Conservation (phyloP, 2,329 filamentous ascomycete species). For the Colletotrichum sp. region DNA sequence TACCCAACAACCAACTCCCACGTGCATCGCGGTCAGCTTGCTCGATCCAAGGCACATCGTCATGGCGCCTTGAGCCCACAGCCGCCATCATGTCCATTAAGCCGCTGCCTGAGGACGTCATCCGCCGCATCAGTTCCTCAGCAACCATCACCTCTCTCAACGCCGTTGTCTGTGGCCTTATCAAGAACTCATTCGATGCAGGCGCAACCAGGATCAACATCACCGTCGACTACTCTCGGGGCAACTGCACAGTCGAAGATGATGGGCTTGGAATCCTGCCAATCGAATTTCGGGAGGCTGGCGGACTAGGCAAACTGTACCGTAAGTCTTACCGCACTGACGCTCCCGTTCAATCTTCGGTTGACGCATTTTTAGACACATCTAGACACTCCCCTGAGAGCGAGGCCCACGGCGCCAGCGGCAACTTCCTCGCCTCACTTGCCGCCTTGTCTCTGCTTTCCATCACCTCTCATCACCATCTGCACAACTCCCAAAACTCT, state of each 20-base stretch:
- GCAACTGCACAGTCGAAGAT: conserved; percentile 82
- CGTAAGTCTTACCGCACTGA: conserved; percentile 54
- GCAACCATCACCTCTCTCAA: conserved; percentile 78
- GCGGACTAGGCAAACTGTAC: conserved; percentile 75
- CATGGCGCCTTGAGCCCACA: not conserved
- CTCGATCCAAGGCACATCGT: not conserved
- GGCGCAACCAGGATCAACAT: conserved; percentile 71
- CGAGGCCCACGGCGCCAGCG: conserved; percentile 68
- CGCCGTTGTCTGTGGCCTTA: conserved; percentile 71
- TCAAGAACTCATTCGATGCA: conserved; percentile 88
- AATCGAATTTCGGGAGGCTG: conserved; percentile 71
- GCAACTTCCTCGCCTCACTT: conserved; percentile 79
- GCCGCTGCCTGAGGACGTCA: conserved; percentile 72
- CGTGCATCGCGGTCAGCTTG: not conserved
- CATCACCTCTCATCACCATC: conserved; percentile 73
- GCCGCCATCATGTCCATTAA: conserved; percentile 65
- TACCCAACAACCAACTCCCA: not conserved
- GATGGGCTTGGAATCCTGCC: conserved; percentile 80
- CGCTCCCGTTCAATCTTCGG: not conserved
- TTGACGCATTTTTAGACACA: conserved; percentile 62
- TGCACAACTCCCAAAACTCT: conserved; percentile 65
- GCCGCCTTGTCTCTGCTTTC: conserved; percentile 77
- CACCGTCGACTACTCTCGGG: conserved; percentile 75
- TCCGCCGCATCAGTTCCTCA: conserved; percentile 84
- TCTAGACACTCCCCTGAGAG: conserved; percentile 66